A percentile compares a stretch with the other conserved stretches of the same genome.
phyloP scores from a whole-genome alignment of 2,329 filamentous ascomycete genomes.

The Bipolaris cookei region DNA sequence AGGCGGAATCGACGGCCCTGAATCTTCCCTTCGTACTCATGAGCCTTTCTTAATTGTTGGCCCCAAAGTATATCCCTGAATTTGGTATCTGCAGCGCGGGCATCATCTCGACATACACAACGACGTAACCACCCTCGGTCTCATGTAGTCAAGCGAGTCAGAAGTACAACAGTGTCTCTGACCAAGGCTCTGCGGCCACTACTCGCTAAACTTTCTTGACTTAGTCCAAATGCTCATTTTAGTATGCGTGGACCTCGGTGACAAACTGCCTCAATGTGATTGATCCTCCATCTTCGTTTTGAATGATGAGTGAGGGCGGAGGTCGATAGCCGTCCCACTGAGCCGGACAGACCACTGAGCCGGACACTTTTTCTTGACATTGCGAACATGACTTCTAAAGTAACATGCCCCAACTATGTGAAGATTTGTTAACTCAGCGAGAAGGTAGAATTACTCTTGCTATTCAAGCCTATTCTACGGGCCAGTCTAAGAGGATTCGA shows the following conservation, averaged over 20 bases:
- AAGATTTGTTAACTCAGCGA: too few species aligned
- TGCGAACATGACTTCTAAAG: too few species aligned
- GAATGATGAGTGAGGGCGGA: slow-evolving; percentile 9
- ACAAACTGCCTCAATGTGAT: slow-evolving; percentile 18
- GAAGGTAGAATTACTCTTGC: too few species aligned
- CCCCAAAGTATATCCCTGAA: background rate
- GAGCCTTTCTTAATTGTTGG: background rate
- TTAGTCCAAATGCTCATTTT: background rate
- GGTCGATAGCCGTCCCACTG: slow-evolving; percentile 11
- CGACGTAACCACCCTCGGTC: background rate
- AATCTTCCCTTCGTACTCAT: background rate
- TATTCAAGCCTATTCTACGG: too few species aligned
- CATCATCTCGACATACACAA: background rate
- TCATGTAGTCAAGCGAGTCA: background rate
- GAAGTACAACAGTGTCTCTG: background rate
- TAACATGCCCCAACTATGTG: too few species aligned
- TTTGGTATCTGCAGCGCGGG: background rate
- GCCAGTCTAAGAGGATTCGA: too few species aligned
- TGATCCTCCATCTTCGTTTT: slow-evolving; percentile 8
- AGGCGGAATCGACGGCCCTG: background rate
- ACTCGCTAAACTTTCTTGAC: background rate
- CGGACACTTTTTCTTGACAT: too few species aligned
- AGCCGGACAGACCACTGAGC: too few species aligned
- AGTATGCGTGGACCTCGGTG: slow-evolving; percentile 5
- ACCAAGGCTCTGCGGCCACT: background rate